These are phyloP conservation scores for Arabis hirsuta DNA, from an alignment of 345 rosid genomes.

Conservation along the genomic window DNA sequence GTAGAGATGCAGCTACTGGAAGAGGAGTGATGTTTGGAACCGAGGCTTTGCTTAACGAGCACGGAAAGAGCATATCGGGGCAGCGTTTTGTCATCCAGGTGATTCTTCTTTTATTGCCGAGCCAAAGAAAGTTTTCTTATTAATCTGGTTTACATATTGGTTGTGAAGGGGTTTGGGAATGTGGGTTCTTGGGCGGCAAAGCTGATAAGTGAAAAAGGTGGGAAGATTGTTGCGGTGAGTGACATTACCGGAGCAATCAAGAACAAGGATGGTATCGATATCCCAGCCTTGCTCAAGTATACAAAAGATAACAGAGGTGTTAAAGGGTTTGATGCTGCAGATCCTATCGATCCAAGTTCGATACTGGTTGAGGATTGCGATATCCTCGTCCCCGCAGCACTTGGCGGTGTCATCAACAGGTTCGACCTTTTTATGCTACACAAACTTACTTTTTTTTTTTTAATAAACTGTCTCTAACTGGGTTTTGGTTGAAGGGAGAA, in stretches of 20 bases:
- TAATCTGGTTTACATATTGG: background rate
- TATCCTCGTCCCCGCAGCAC: constrained; percentile 94
- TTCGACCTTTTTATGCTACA: constrained; percentile 37
- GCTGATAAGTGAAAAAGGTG: constrained; percentile 75
- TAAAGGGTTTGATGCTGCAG: constrained; percentile 75
- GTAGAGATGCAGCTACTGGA: constrained; percentile 98
- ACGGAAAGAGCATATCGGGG: constrained; percentile 74
- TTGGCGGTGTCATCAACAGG: constrained; percentile 97
- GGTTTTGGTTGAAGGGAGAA: constrained; percentile 64
- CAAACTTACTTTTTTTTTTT: background rate
- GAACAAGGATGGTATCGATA: constrained; percentile 84
- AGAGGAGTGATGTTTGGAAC: constrained; percentile 92
- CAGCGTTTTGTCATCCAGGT: constrained; percentile 91
- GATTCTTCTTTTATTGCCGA: background rate
- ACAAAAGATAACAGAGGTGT: constrained; percentile 70
- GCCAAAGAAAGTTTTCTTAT: background rate
- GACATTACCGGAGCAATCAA: constrained; percentile 88
- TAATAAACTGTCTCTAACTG: background rate
- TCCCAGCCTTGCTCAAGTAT: constrained; percentile 66
- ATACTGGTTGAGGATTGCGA: constrained; percentile 86
- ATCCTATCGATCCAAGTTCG: constrained; percentile 60
- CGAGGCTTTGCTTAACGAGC: constrained; percentile 89
- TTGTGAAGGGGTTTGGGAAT: constrained; percentile 85
- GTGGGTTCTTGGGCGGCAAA: constrained; percentile 99
- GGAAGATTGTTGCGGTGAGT: constrained; percentile 85